Base-by-base conservation (phyloP, 768 basidiomycete genomes). In the Leccinum incarnatum region DNA sequence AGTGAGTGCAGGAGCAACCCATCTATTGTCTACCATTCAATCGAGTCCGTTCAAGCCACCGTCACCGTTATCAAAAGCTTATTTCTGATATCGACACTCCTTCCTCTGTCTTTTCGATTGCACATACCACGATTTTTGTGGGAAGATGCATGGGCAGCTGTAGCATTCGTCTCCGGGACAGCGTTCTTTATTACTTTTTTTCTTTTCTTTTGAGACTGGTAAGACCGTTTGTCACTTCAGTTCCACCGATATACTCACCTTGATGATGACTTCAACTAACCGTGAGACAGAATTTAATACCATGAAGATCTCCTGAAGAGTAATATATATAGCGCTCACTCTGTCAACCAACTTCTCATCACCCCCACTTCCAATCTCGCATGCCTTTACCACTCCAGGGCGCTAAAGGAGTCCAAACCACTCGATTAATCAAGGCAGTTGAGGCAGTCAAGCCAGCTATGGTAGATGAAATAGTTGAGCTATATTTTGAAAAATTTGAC, bases 121-220 rank as follows among this genome's bases (percentile, higher is more conserved):
- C 56, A 27, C 17, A 57, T 66, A 53, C 57, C 46, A 42, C 21
- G 58, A 29, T 61, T 67, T 42, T 67, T 68, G 65, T 68, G 68
- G 68, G 62, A 69, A 32, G 32, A 32, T 32, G 12, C 32, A 32
- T 12, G 12, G 32, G 32, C 12, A 32, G 12, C 32, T 32, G 46
- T 25, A 23, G 46, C 23, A 6, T 21, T 47, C 12, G 21, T 25
- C 46, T 47, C 5, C 2, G 46, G 46, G 6, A 25, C 46, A 23
- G 23, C 46, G 14, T 47, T 47, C 21, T 12, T 23, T 5, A 25
- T 15, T 25, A 7, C 21, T 25, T 23, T 19, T 6, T 21, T 47
- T 23, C 5, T 3, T 29, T 47, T 12, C 12, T 47, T 5, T 4
- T 47, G 5, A 47, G 23, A 25, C 12, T 21, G 46, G 46, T 23